Evolutionary conservation across 2,329 filamentous ascomycete genomes (phyloP), one percentile per base, ranked within the genome.

Genomic region (Sporothrix pallida): DNA sequence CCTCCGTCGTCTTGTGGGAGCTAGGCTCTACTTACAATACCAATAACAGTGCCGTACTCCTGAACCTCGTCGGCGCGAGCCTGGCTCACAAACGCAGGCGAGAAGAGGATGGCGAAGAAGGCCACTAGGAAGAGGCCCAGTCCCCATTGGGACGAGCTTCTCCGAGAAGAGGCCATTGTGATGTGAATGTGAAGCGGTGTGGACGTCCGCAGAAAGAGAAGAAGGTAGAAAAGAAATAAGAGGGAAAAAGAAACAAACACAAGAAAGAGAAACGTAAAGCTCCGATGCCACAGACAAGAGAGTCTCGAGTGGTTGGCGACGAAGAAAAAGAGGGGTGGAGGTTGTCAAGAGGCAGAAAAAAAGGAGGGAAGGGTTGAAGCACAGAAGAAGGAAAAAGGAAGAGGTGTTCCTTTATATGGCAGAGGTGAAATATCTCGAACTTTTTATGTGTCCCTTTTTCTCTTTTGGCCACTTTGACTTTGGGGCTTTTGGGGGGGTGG

Each of bases 51-150:
- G 82, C 94, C 94, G 84, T 93, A 93, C 81, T 89, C 91, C 74
- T 95, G 91, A 78, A 89, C 87, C 79, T 94, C 91, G 77, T 93
- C 89, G 74, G 92, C 90, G 80, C 88, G 85, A 75, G 91, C 95
- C 78, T 91, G 88, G 84, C 92, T 90, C 78, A 97, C 89, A 81
- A 98, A 92, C 77, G 94, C 92, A 78, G 95, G 94, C 77, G 92
- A 90, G 80, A 99, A 93, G 78, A 98, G 90, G 77, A 97, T 90
- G 82, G 94, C 90, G 80, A 98, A 92, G 87, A 97, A 98, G 86
- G 95, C 91, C 84, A 97, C 87, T 82, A 96, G 86, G 89, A 94
- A 94, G 88, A 98, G 87, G 91, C 91, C 86, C 86, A 95, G 82
- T 88, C 76, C 73, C 72, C 72, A 75, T 54, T 68, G 73, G 50